phyloP scores from a whole-genome alignment of 495 filamentous ascomycete species.

The Pyronema domesticum region DNA sequence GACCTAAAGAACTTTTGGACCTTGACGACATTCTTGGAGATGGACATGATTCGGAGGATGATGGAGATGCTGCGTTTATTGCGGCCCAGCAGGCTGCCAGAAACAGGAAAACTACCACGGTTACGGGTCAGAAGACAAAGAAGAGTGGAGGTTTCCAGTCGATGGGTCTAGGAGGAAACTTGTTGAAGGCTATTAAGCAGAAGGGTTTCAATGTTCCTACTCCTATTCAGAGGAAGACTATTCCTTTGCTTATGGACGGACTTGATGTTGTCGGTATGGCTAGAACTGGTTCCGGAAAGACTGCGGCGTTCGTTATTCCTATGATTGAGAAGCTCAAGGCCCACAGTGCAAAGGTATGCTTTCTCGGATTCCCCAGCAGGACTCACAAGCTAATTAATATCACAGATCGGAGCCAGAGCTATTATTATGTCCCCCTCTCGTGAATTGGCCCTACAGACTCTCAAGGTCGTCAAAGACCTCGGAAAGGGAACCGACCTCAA shows the following conservation, averaged over 20 bases:
- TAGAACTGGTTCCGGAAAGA: constrained; percentile 89
- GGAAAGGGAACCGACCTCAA: constrained; percentile 78
- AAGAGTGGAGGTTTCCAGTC: constrained; percentile 80
- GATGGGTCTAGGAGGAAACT: constrained; percentile 72
- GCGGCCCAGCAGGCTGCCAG: constrained; percentile 64
- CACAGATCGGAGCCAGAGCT: constrained; percentile 54
- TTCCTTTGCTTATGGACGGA: constrained; percentile 72
- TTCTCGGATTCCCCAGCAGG: too few relatives aligned
- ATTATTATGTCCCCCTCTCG: constrained; percentile 79
- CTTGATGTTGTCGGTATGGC: constrained; percentile 97
- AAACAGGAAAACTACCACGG: constrained; percentile 62
- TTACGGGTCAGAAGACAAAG: constrained; percentile 75
- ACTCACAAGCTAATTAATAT: not conserved
- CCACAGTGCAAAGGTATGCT: constrained; percentile 48
- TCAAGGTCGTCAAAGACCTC: constrained; percentile 92
- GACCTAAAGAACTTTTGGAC: constrained; percentile 15
- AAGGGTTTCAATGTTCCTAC: constrained; percentile 94
- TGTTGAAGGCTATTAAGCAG: constrained; percentile 73
- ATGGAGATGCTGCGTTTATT: constrained; percentile 74
- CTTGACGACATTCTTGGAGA: constrained; percentile 22
- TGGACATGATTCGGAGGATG: constrained; percentile 35
- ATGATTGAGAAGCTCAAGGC: constrained; percentile 87
- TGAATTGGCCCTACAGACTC: constrained; percentile 82
- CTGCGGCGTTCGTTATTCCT: constrained; percentile 90
- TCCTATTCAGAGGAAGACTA: constrained; percentile 91